Percentiles rank a stretch among this genome's conserved stretches.
Conservation (phyloP, 2,329 filamentous ascomycete genomes). For the Aspergillus sp. region DNA sequence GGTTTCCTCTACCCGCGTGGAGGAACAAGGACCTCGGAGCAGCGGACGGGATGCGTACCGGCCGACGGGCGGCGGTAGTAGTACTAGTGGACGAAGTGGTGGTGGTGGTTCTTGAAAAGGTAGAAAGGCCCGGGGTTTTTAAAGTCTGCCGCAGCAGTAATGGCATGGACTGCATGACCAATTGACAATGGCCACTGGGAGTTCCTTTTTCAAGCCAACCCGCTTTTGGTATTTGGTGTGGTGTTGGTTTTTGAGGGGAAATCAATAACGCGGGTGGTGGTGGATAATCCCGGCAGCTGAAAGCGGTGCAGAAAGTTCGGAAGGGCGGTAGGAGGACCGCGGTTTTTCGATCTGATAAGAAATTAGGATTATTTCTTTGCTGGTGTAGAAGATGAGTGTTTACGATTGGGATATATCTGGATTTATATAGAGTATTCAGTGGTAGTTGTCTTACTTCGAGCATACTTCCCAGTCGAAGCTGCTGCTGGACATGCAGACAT, state of each 20-base stretch:
- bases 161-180: slow-evolving; percentile 36
- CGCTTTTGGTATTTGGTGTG: slow-evolving; percentile 7
- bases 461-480: too few species aligned
- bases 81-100: slow-evolving; percentile 14
- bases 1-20: slow-evolving; percentile 7
- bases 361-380: too few species aligned
- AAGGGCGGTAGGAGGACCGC: background rate
- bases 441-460: too few species aligned
- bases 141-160: slow-evolving; percentile 33
- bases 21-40: slow-evolving; percentile 10
- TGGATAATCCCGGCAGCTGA: slow-evolving; percentile 1
- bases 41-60: slow-evolving; percentile 2
- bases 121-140: slow-evolving; percentile 15
- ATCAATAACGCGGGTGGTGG: background rate
- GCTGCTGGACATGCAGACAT: too few species aligned
- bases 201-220: slow-evolving; percentile 7
- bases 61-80: slow-evolving; percentile 14
- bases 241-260: slow-evolving; percentile 7
- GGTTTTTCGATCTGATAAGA: background rate
- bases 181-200: slow-evolving; percentile 12
- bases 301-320: background rate
- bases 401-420: too few species aligned
- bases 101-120: slow-evolving; percentile 12
- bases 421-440: too few species aligned
- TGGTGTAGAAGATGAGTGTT: too few species aligned